phyloP scores from a whole-genome alignment of 2,329 filamentous ascomycete species.

The Colletotrichum falcatum region DNA sequence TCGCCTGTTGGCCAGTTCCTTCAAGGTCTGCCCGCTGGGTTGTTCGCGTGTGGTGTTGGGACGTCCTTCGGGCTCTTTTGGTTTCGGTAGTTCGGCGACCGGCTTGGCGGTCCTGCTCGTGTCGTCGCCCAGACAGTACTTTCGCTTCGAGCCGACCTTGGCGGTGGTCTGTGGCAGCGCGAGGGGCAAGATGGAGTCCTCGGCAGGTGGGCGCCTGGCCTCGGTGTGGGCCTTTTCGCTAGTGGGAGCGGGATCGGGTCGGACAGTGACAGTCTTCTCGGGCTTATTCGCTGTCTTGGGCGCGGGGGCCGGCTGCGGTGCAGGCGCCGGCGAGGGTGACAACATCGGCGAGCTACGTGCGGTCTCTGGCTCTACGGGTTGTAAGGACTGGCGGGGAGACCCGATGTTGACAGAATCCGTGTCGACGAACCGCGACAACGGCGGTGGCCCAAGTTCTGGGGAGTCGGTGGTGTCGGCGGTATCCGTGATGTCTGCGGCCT shows the following conservation, averaged over 20 bases:
- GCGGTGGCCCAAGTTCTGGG: slow-evolving; percentile 75
- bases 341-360: slow-evolving; percentile 4
- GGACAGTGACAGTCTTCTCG: slow-evolving; percentile 28
- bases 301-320: neutral
- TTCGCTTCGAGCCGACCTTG: slow-evolving; percentile 69
- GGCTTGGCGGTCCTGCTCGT: slow-evolving; percentile 47
- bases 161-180: slow-evolving; percentile 32
- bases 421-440: slow-evolving; percentile 69
- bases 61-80: slow-evolving; percentile 46
- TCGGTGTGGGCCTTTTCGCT: slow-evolving; percentile 20
- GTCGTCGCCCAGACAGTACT: slow-evolving; percentile 67
- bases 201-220: slow-evolving; percentile 2
- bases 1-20: slow-evolving; percentile 57
- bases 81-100: slow-evolving; percentile 44
- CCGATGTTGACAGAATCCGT: slow-evolving; percentile 66
- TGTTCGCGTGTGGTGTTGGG: slow-evolving; percentile 42
- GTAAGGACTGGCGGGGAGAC: slow-evolving; percentile 53
- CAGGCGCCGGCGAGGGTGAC: slow-evolving; percentile 17
- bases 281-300: slow-evolving; percentile 13
- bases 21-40: slow-evolving; percentile 58
- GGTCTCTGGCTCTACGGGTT: slow-evolving; percentile 1
- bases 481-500: slow-evolving; percentile 57
- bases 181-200: slow-evolving; percentile 18
- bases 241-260: slow-evolving; percentile 23
- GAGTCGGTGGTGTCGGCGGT: slow-evolving; percentile 64